phyloP scores from a whole-genome alignment of 805 yeast genomes.

The Ogataea saltuana region DNA sequence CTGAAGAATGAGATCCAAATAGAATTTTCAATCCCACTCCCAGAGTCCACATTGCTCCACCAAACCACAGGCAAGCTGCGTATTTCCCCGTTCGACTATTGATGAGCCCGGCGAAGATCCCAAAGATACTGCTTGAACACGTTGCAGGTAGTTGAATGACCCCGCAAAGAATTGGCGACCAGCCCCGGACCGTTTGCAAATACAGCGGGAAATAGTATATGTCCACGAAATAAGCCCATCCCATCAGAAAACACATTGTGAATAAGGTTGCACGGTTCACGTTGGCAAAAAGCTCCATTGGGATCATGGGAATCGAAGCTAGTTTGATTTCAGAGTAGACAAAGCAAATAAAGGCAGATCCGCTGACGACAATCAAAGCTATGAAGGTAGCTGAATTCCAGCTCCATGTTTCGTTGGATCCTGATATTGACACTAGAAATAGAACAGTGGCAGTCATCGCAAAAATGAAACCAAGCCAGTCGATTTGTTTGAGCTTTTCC shows the following conservation, averaged over 20 bases:
- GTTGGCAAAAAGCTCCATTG: constrained; percentile 41
- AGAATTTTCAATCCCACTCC: constrained; percentile 41
- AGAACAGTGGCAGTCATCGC: constrained; percentile 47
- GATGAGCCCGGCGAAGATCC: constrained; percentile 45
- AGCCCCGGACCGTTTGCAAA: constrained; percentile 44
- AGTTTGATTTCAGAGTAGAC: constrained; percentile 45
- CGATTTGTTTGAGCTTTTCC: constrained; percentile 45
- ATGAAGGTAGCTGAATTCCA: constrained; percentile 43
- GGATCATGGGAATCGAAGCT: constrained; percentile 51
- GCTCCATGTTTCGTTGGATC: constrained; percentile 56
- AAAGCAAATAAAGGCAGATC: constrained; percentile 39
- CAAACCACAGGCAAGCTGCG: constrained; percentile 29
- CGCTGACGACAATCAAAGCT: constrained; percentile 42
- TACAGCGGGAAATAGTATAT: constrained; percentile 48
- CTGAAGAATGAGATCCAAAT: constrained; percentile 31
- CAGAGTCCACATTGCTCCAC: constrained; percentile 40
- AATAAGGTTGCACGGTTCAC: constrained; percentile 35
- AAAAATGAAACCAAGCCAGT: constrained; percentile 35
- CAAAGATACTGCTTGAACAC: constrained; percentile 31
- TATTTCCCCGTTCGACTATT: constrained; percentile 45
- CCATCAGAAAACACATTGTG: constrained; percentile 43
- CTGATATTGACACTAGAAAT: constrained; percentile 54
- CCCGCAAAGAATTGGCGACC: constrained; percentile 41
- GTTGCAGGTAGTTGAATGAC: constrained; percentile 44
- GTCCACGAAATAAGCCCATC: constrained; percentile 47